Base-by-base conservation (phyloP, 1,139 yeast genomes). In the Groenewaldozyma auringiensis region DNA sequence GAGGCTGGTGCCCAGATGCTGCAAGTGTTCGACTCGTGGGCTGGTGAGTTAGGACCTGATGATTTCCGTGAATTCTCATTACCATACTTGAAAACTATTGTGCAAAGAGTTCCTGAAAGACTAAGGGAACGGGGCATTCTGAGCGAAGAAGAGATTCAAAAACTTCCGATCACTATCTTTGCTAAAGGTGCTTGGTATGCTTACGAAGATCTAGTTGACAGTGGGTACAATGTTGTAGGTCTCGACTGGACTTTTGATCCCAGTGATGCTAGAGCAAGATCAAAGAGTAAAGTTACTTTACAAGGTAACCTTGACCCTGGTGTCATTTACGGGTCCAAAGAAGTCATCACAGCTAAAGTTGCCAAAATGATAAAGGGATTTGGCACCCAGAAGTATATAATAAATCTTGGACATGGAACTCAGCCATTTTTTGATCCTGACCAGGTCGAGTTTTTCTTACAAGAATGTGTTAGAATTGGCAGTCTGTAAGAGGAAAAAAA, bases 181-280 rank as follows among this genome's bases (percentile, higher is more conserved):
- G 92, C 97, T 32, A 92, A 89, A 69, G 96, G 96, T 43, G 95
- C 98, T 0, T 92, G 97, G 97, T 92, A 88, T 60, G 96, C 97
- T 3, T 71, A 92, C 48, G 94, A 92, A 58, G 83, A 81, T 47
- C 72, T 92, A 52, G 84, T 95, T 61, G 79, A 78, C 38, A 69
- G 86, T n/a, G 94, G 94, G 6, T 94, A 87, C 67, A 81, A 89
- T 60, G 78, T 79, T 21, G 88, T 92, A 17, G 88, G 97, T 2
- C 74, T 92, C 48, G 98, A 92, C 66, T 92, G 97, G 97, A 71
- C 81, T 41, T 83, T 81, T 68, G 81, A 77, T 55, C 98, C 98
- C 21, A 79, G 73, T 46, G 87, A 84, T 51, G 97, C 97, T 2
- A 87, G 83, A 38, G 75, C 78, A 60, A 74, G 82, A n/a, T 82